Conservation (phyloP, 1,284 basidiomycete genomes). For the Ustilago shanxiensis region DNA sequence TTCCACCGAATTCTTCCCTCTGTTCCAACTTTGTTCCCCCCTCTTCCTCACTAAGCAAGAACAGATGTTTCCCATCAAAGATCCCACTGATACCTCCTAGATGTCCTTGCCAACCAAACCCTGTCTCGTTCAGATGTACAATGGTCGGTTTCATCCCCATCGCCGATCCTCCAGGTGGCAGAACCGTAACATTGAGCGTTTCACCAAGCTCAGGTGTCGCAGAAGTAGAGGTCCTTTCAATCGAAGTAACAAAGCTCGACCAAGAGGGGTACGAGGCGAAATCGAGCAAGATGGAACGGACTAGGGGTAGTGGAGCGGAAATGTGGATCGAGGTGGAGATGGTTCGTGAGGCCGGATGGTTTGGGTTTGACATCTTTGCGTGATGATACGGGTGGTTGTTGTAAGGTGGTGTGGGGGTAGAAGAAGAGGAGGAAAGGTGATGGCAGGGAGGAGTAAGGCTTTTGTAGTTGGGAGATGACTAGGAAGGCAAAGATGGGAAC, state of each 20-base stretch:
- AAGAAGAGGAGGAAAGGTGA: background rate
- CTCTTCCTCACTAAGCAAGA: slow-evolving; percentile 10
- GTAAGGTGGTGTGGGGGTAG: no score
- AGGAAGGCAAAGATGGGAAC: no score
- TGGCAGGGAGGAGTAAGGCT: background rate
- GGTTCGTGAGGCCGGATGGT: slow-evolving; percentile 5
- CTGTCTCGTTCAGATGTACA: slow-evolving; percentile 8
- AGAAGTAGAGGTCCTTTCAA: background rate
- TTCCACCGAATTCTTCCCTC: slow-evolving; percentile 25
- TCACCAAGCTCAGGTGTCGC: background rate
- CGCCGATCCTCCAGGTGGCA: slow-evolving; percentile 13
- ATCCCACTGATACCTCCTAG: slow-evolving; percentile 12
- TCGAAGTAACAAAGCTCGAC: slow-evolving; percentile 11
- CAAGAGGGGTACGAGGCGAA: slow-evolving; percentile 22
- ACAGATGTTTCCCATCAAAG: slow-evolving; percentile 30
- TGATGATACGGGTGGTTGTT: no score
- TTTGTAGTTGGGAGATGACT: no score
- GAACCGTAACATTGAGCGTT: slow-evolving; percentile 1
- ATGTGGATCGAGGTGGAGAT: slow-evolving; percentile 24
- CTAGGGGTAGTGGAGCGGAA: slow-evolving; percentile 7
- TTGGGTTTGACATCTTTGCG: slow-evolving; percentile 17
- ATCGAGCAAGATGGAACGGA: slow-evolving; percentile 17
- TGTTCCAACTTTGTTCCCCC: slow-evolving; percentile 12
- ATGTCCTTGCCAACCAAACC: slow-evolving; percentile 29
- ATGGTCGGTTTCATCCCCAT: slow-evolving; percentile 14